Evolutionary conservation across 1,284 basidiomycete genomes (phyloP), one percentile per base, ranked within the genome.

Genomic region (Pseudozyma thailandica): DNA sequence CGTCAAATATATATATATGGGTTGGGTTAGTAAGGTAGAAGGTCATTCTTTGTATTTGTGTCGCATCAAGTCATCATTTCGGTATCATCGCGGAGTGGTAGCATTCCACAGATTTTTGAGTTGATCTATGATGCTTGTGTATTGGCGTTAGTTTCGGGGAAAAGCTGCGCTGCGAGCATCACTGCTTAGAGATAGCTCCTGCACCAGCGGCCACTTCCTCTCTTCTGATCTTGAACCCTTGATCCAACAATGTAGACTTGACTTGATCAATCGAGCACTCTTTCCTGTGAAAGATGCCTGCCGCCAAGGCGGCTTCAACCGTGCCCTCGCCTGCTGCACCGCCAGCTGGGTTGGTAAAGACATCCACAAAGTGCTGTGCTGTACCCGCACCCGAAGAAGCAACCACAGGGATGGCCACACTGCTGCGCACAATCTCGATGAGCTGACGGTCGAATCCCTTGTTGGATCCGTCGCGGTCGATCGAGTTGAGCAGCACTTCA

Each of bases 381-480:
- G 84, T 86, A 6, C 96, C 96, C 23, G 96, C 96, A 25, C 79
- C 95, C 64, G 92, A 95, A 81, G 91, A 93, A 12, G 95, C 94
- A 18, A 99, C 90, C 49, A 98, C 92, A 0, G 96, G 96, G 64
- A 98, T 95, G 39, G 86, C 86, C 20, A 98, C 93, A 35, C 86
- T 87, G 47, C 84, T 84, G 77, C 90, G 90, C 51, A 98, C 90
- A 25, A 87, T 85, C 38, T 82, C 77, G 58, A 98, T 85, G 21
- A 99, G 86, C 72, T 92, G 91, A 38, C 91, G 84, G 84, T 99
- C 96, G 81, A 97, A 99, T 12, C 96, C 96, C 47, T 88, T 87
- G 45, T 94, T 93, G 0, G 91, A 92, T 3, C 96, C 96, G 81
- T 99, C 96, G 63, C 93, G 88, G 84, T 99, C 96, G 77, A 99